These are phyloP conservation scores for Kwoniella shivajii DNA, from an alignment of 1,284 basidiomycete species.

Conservation along the genomic window DNA sequence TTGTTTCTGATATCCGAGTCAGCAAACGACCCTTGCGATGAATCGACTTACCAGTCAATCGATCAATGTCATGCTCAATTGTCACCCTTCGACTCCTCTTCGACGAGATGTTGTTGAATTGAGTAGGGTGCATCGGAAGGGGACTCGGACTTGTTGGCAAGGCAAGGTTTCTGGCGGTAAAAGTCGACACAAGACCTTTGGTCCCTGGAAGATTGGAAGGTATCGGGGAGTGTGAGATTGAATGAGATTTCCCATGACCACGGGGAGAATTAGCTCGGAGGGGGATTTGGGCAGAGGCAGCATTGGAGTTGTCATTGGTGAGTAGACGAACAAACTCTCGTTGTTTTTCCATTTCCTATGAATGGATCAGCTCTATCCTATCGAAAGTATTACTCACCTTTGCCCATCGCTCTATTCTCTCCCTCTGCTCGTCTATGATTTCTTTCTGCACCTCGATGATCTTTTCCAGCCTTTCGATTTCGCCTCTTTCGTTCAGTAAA, in stretches of 20 bases:
- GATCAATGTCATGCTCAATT: conserved; percentile 52
- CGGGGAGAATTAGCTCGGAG: conserved; percentile 10
- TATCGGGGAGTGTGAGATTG: conserved; percentile 16
- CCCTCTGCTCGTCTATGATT: conserved; percentile 48
- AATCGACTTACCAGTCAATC: conserved; percentile 40
- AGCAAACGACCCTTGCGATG: neutral
- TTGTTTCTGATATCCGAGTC: conserved; percentile 26
- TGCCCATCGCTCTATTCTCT: conserved; percentile 50
- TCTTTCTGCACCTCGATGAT: conserved; percentile 47
- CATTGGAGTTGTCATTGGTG: conserved; percentile 23
- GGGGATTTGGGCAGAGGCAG: conserved; percentile 3
- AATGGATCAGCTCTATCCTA: neutral
- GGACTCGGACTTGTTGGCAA: conserved; percentile 38
- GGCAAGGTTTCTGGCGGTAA: conserved; percentile 44
- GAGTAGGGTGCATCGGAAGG: conserved; percentile 47
- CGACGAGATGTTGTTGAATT: conserved; percentile 33
- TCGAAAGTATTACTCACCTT: conserved; percentile 30
- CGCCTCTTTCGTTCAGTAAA: conserved; percentile 19
- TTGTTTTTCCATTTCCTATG: conserved; percentile 48
- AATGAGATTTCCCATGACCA: conserved; percentile 25
- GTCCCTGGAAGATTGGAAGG: conserved; percentile 5
- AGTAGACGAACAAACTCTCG: conserved; percentile 45
- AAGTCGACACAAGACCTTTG: conserved; percentile 33
- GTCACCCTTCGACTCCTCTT: conserved; percentile 46
- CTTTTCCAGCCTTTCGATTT: conserved; percentile 48